Evolutionary conservation across 768 basidiomycete species (phyloP), one percentile per base, ranked within the genome.

Genomic region (Phanerochaete carnosa): DNA sequence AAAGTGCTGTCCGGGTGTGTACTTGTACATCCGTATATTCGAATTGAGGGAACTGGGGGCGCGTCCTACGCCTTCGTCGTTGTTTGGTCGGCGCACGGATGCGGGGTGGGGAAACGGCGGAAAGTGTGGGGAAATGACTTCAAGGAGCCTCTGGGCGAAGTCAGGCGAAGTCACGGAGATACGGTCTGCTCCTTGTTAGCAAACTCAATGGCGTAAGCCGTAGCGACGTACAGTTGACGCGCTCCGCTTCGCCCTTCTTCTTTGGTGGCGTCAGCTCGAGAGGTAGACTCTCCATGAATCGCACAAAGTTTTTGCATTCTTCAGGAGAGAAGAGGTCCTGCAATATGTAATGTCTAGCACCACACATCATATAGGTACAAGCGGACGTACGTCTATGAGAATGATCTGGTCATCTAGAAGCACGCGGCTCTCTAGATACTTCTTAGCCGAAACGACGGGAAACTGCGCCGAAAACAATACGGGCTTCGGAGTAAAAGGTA

Each of bases 1-100:
- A 71, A 92, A 91, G 72, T 86, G 81, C 62, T 88, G 86, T 0
- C 76, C 76, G 26, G 82, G 73, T 2, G 78, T 77, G 68, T 90
- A 91, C 64, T 85, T 86, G 71, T 90, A 90, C 62, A 90, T 70
- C 29, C 90, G 77, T 32, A 92, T 90, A 68, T 91, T 90, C 1
- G 86, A 81, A 70, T 91, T 92, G 58, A 88, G 79, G 1, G 83
- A 86, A 66, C 72, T 66, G 47, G 67, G 46, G 53, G 59, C 49
- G 22, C 54, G 54, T 26, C 33, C 35, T 15, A 12, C 8, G 35
- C 4, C n/a, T 15, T 43, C 54, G 29, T 15, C 51, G 55, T 55
- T 59, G 65, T 70, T 45, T 53, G 65, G 58, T 52, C 65, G 68
- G 60, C 66, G 67, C 54, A 60, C 62, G 58, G 78, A 75, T 3